Evolutionary conservation across 106 monocot species (phyloP), one percentile per base, ranked within the genome.

Genomic region (Narthecium ossifragum): DNA sequence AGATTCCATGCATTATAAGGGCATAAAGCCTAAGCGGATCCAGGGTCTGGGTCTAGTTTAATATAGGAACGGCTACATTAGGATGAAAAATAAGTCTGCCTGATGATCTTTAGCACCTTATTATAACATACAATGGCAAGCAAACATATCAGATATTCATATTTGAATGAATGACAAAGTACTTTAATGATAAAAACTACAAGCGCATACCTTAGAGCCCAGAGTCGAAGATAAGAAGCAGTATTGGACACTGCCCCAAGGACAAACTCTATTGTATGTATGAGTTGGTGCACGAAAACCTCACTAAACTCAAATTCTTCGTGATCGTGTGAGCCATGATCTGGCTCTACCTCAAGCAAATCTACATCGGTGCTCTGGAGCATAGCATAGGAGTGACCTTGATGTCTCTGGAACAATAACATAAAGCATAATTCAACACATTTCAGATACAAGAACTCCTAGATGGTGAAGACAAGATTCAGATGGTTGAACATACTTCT

Each of bases 181-280:
- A n/a, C n/a, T 45, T 6, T 8, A 60, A 38, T 6, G 36, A 15
- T 3, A 38, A 20, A 17, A 43, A 46, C 10, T 24, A 23, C 37
- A 38, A 0, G 4, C 8, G 25, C 17, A 45, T 78, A 98, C 96
- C 96, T 98, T 43, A 98, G 84, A 57, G 96, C 96, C 96, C 96
- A 98, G 6, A 98, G 68, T 33, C 90, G 96, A 56, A 98, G 96
- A 64, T 98, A 98, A 25, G 96, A 98, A 8, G 96, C 96, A 68
- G 96, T 98, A 51, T 98, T 98, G 37, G 90, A 98, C 6, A 98
- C 90, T 54, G 96, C 90, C 55, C 90, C 96, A 74, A 98, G 96
- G 55, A 98, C 96, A 81, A 98, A 98, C 65, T 98, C 96, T 63
- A 98, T 98, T 14, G 96, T 90, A 50, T 98, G 96, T 52, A 98